Evolutionary conservation across 164 flowering plant genomes (phyloP), one percentile per base, ranked within the genome.

Genomic region (Malania oleifera): DNA sequence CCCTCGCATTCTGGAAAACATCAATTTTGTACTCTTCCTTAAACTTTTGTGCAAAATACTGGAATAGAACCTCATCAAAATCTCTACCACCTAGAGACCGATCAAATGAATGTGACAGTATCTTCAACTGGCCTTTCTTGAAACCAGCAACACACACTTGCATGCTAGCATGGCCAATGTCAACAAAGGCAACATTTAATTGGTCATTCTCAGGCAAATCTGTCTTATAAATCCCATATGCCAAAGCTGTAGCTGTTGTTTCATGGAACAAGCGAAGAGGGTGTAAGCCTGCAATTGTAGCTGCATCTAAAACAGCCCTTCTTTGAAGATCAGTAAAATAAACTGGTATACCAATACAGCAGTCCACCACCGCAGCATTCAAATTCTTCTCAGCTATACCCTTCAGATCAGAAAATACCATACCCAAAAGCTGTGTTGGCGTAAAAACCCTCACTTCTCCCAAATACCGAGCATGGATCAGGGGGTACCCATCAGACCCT

Each of bases 361-460:
- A 91, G 61, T 91, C 98, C n/a, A 77, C 89, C 12, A 88, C 98
- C 8, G 92, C 98, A n/a, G 95, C 80, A 65, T 85, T 91, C 62
- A 91, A 64, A 67, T 92, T 92, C 72, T 84, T 87, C 73, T 85
- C 91, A 9, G 98, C 96, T n/a, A 92, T 92, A 46, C 65, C 58
- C 67, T 92, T 92, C 65, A 92, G 72, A 71, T 89, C 57, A 0
- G 96, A 81, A 9, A 92, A 70, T n/a, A 92, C 59, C 98, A 92
- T 92, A 12, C 82, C 98, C 59, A 92, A 44, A 9, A 92, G 57
- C 46, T 92, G 98, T 9, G 93, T 89, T 0, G 98, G 98, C 0
- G 96, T 83, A 63, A 89, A 89, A 3, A 76, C 20, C 68, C 60
- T 80, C 20, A 44, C 19, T 54, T 89, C 98, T 5, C 96, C 98